A percentile compares a stretch with the other conserved stretches of the same genome.
Evolutionary conservation across 331 rosid species (phyloP).

Genomic region (Malus hybrid): DNA sequence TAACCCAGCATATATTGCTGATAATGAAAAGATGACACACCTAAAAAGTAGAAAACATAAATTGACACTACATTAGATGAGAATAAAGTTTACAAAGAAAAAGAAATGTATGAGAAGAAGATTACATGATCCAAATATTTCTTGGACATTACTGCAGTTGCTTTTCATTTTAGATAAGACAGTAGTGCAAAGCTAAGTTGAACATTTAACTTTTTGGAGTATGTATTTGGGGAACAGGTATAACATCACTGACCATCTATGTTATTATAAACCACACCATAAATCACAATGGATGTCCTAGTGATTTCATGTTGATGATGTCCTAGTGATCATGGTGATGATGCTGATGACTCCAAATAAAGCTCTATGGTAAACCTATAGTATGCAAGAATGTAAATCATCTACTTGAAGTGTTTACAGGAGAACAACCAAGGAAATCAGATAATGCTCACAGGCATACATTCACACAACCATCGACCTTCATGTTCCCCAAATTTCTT

Average conservation of each 20-base stretch:
- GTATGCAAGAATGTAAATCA: neutral
- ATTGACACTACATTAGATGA: neutral
- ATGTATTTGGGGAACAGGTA: neutral
- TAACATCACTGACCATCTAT: neutral
- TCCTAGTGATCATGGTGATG: neutral
- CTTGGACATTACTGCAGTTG: neutral
- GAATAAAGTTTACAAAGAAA: neutral
- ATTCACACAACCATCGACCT: neutral
- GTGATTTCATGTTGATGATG: neutral
- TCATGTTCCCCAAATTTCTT: neutral
- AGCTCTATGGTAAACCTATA: neutral
- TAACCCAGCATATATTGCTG: slow-evolving; percentile 56
- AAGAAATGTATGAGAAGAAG: neutral
- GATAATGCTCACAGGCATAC: neutral
- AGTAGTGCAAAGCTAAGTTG: neutral
- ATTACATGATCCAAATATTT: slow-evolving; percentile 4
- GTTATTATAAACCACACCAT: neutral
- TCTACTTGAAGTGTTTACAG: neutral
- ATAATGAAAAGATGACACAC: slow-evolving; percentile 44
- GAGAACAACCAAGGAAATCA: neutral
- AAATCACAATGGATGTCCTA: neutral
- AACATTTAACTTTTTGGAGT: neutral
- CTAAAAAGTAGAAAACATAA: slow-evolving; percentile 34
- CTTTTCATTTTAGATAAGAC: neutral
- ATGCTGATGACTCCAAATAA: neutral